Percentiles rank a stretch among this genome's conserved stretches.
Conservation (phyloP, 1,139 yeast species). For the Scheffersomyces cryptocercus region DNA sequence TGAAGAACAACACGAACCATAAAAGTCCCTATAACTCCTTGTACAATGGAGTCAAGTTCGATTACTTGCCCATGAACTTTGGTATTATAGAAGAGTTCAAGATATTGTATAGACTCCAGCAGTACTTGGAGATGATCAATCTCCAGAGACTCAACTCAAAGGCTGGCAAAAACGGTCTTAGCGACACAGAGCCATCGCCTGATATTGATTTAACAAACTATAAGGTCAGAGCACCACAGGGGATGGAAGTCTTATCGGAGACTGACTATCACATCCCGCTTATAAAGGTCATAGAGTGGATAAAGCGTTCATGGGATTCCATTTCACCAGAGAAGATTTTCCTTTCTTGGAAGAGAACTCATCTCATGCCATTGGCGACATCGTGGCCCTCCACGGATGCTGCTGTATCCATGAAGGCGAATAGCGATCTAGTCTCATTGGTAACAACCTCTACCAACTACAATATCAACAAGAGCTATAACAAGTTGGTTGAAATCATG, state of each 20-base stretch:
- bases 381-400: constrained; percentile 26
- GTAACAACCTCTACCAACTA: constrained; percentile 9
- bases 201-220: background rate
- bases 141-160: constrained; percentile 32
- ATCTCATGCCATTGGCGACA: constrained; percentile 10
- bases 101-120: constrained; percentile 58
- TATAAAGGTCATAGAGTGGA: constrained; percentile 58
- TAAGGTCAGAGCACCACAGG: constrained; percentile 4
- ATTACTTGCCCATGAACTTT: constrained; percentile 63
- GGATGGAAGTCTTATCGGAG: constrained; percentile 31
- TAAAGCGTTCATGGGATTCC: constrained; percentile 56
- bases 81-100: constrained; percentile 67
- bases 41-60: constrained; percentile 40
- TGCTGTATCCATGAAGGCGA: constrained; percentile 8
- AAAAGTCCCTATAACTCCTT: constrained; percentile 40
- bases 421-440: constrained; percentile 9
- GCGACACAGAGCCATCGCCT: constrained; percentile 3
- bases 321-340: constrained; percentile 48
- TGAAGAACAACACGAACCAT: constrained; percentile 43
- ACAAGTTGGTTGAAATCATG: constrained; percentile 44
- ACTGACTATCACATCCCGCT: constrained; percentile 48
- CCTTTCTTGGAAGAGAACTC: constrained; percentile 50
- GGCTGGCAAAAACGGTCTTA: constrained; percentile 10
- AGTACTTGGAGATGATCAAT: constrained; percentile 53
- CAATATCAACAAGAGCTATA: constrained; percentile 28